Evolutionary conservation across 1,284 basidiomycete genomes (phyloP).

Genomic region (Phellinidium pouzarii): DNA sequence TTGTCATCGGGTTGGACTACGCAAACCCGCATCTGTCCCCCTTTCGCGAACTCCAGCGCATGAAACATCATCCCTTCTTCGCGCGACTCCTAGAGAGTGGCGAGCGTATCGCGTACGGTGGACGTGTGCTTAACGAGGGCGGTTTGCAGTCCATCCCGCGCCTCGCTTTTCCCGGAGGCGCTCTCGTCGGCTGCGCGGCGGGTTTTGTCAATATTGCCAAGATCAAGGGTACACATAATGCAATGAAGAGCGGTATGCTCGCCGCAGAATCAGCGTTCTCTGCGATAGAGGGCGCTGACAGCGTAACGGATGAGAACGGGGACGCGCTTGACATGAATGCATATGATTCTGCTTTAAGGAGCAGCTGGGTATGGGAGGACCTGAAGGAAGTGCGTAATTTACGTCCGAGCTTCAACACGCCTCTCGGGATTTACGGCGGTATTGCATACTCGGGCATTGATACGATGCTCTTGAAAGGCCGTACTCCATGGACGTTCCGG

Average conservation of each 20-base stretch:
- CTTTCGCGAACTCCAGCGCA: slow-evolving; percentile 87
- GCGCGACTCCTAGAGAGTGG: slow-evolving; percentile 72
- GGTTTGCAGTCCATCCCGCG: slow-evolving; percentile 91
- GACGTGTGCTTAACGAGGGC: slow-evolving; percentile 89
- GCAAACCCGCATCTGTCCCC: slow-evolving; percentile 91
- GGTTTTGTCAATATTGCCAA: slow-evolving; percentile 97
- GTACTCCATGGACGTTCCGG: slow-evolving; percentile 89
- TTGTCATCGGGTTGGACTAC: slow-evolving; percentile 95
- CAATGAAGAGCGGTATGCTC: slow-evolving; percentile 99
- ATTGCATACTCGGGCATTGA: slow-evolving; percentile 90
- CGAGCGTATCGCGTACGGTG: slow-evolving; percentile 85
- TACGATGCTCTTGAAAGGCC: slow-evolving; percentile 78
- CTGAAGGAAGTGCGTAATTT: slow-evolving; percentile 91
- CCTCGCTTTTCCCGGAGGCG: slow-evolving; percentile 92
- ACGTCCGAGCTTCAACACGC: slow-evolving; percentile 85
- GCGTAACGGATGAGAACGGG: slow-evolving; percentile 26
- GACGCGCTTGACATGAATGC: slow-evolving; percentile 60
- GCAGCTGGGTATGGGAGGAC: slow-evolving; percentile 87
- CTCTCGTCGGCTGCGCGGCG: slow-evolving; percentile 91
- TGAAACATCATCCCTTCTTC: slow-evolving; percentile 98
- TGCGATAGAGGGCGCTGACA: slow-evolving; percentile 38
- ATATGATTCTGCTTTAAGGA: slow-evolving; percentile 70
- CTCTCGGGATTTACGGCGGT: slow-evolving; percentile 84
- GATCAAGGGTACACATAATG: slow-evolving; percentile 99
- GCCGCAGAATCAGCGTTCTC: slow-evolving; percentile 87